Percentiles rank a stretch among this genome's conserved stretches.
Conservation (phyloP, 176 grass and related monocot species). For the Carex kokanica region DNA sequence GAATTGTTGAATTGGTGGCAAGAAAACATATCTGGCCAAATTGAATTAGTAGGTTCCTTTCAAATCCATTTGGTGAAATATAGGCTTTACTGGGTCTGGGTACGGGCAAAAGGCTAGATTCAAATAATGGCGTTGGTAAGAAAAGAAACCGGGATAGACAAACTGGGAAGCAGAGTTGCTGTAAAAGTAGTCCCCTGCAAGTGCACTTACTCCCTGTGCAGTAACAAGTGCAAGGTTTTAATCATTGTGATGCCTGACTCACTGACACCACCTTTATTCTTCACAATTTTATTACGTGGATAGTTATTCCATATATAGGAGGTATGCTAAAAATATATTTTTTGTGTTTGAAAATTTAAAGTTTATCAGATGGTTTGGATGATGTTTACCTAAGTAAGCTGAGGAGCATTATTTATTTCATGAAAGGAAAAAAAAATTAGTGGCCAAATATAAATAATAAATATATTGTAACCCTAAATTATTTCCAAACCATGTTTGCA, state of each 20-base stretch:
- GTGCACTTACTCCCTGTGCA: background rate
- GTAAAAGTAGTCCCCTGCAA: slow-evolving; percentile 8
- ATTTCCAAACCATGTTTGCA: background rate
- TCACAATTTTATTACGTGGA: background rate
- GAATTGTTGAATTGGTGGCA: background rate
- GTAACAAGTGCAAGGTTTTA: slow-evolving; percentile 19
- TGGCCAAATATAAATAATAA: background rate
- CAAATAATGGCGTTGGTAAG: background rate
- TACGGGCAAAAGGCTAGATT: background rate
- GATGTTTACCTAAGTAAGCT: no score
- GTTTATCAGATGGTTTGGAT: no score
- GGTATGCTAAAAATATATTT: background rate
- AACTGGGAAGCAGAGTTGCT: background rate
- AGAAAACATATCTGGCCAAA: background rate
- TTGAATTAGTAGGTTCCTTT: background rate
- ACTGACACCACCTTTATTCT: background rate
- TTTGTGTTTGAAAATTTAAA: background rate
- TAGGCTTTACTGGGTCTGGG: background rate
- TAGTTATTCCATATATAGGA: background rate
- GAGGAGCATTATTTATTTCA: background rate
- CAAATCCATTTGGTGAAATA: background rate
- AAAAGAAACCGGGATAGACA: background rate
- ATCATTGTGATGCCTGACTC: slow-evolving; percentile 22
- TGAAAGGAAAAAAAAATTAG: background rate
- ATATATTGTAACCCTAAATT: background rate